Conservation (phyloP, 2,329 filamentous ascomycete genomes). For the Cordyceps militaris region DNA sequence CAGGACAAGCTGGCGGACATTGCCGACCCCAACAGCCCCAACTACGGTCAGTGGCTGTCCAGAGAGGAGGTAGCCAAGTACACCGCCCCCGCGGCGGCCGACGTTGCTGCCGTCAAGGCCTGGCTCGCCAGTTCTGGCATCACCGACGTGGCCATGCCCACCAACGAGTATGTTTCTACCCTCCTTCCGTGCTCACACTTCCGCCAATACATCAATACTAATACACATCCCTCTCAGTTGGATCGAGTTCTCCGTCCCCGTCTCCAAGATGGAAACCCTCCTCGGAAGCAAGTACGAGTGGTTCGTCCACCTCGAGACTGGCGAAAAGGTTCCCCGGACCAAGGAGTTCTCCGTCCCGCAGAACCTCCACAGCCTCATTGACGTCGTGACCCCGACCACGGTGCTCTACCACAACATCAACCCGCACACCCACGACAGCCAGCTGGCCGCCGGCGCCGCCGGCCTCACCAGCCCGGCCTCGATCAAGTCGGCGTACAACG, state of each 20-base stretch:
- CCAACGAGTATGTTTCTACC: slow-evolving; percentile 10
- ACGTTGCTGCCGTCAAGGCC: slow-evolving; percentile 17
- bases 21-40: slow-evolving; percentile 20
- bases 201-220: not conserved
- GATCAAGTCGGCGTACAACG: slow-evolving; percentile 13
- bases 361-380: slow-evolving; percentile 14
- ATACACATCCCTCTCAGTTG: not conserved
- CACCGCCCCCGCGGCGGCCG: slow-evolving; percentile 19
- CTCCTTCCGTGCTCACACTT: not conserved
- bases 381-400: slow-evolving; percentile 16
- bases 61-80: slow-evolving; percentile 19
- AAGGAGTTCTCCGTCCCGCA: slow-evolving; percentile 16
- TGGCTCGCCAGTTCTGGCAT: slow-evolving; percentile 18
- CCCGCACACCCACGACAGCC: not conserved
- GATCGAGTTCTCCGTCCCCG: slow-evolving; percentile 11
- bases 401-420: slow-evolving; percentile 12
- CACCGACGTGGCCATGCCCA: slow-evolving; percentile 8
- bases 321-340: slow-evolving; percentile 11
- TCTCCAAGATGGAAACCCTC: slow-evolving; percentile 11
- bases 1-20: slow-evolving; percentile 20
- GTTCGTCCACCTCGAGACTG: slow-evolving; percentile 8
- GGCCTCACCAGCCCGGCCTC: slow-evolving; percentile 12
- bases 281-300: slow-evolving; percentile 10
- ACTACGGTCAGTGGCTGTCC: slow-evolving; percentile 22
- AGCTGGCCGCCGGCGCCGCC: not conserved